Base-by-base conservation (phyloP, 2,329 filamentous ascomycete species). In the Arthrobotrys entomopaga region DNA sequence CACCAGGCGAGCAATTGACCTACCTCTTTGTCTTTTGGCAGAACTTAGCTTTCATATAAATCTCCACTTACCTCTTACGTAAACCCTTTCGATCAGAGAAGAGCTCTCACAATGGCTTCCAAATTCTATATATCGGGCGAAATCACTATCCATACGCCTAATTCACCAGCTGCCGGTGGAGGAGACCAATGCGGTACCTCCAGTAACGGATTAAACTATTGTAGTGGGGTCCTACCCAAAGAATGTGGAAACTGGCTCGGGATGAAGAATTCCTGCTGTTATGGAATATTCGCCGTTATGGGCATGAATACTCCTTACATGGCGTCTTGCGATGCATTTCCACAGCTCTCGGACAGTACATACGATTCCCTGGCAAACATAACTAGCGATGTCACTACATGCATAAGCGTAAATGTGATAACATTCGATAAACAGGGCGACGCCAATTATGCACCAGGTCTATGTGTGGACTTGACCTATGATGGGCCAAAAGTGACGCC, bases 181-280 rank as follows among this genome's bases (percentile, higher is more conserved):
- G 8, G 8, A 8, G 43, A 48, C 43, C 8, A 48, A 16, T 48
- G 43, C 43, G 43, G 43, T 16, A 48, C 43, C 8, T n/a, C n/a
- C n/a, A n/a, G n/a, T n/a, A n/a, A n/a, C n/a, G n/a, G n/a, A n/a
- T 6, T 6, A 6, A 5, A 16, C 8, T 48, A 10, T 16, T 48
- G 43, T n/a, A 16, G 5, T n/a, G 43, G 43, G 8, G 43, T 48
- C 7, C 8, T 48, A 7, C 43, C 43, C 43, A 48, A 48, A 8
- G 43, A 10, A 16, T 48, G 43, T n/a, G 43, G 43, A 5, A 48
- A 10, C 43, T 48, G 43, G 43, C 43, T 48, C 43, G 43, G 43
- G 16, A 5, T 10, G 43, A 48, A 48, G n/a, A 16, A 48, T 16
- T n/a, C 16, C 43, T 48, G 43, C n/a, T 48, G 43, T n/a, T 48